Base-by-base conservation (phyloP, 257 asterid genomes). In the Nyctanthes arbortristis region DNA sequence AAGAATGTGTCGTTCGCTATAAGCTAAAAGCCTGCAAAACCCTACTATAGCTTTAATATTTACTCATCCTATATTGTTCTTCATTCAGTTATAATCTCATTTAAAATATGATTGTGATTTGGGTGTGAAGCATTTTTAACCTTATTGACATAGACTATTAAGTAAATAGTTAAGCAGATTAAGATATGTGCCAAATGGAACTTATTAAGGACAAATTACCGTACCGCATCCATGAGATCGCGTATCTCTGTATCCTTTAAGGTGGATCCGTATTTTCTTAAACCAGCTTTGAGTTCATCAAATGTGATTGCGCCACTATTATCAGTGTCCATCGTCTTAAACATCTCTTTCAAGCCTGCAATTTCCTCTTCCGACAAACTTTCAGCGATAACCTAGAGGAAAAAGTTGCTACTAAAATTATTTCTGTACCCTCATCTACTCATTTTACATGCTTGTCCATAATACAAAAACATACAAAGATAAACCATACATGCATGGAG, bases 341-440 rank as follows among this genome's bases (percentile, higher is more conserved):
- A 92, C 97, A 92, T 92, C 84, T 87, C 96, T 73, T 77, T 92
- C 60, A 92, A 80, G 77, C 97, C 97, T 2, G 96, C 96, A 71
- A 92, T 92, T 83, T 92, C 97, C 79, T 92, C 96, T 78, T 89
- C 96, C 22, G 97, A 92, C 87, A 89, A 80, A 79, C 96, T 92
- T 79, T 92, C 97, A 72, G 97, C 97, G 66, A 92, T 92, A 43
- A 92, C 97, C 97, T 92, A 83, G 75, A 77, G 58, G 68, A 58
- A 61, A 61, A 59, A 20, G 30, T 27, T 33, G n/a, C 47, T 61
- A 55, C n/a, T 63, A 29, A 69, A 36, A 59, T 36, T 60, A 40
- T 37, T 69, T 56, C 63, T 32, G 29, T 49, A 40, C 13, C 20
- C 13, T 40, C 16, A 7, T 49, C 10, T 49, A 49, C 11, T 49